Percentiles rank a stretch among this genome's conserved stretches.
Conservation (phyloP, 371 early-diverging fungal species). For the Syncephalastrum sp. region DNA sequence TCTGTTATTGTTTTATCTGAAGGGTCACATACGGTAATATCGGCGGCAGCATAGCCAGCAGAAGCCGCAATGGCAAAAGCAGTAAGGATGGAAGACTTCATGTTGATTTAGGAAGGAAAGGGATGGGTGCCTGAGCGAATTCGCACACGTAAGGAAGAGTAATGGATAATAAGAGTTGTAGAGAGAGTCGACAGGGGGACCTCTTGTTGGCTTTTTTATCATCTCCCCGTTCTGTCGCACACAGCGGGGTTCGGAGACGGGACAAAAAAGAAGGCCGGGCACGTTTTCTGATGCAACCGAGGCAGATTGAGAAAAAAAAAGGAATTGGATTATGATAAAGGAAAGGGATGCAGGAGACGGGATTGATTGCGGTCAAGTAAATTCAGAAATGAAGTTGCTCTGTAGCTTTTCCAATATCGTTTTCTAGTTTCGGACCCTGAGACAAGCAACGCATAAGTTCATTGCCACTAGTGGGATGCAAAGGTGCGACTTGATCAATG, state of each 20-base stretch:
- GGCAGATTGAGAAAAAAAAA: too few relatives aligned
- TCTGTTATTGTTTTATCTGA: not conserved
- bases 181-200: too few relatives aligned
- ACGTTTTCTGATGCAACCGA: too few relatives aligned
- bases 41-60: slow-evolving; percentile 18
- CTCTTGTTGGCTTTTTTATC: too few relatives aligned
- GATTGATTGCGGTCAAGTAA: too few relatives aligned
- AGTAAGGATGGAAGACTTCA: slow-evolving; percentile 22
- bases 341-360: too few relatives aligned
- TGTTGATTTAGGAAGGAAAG: slow-evolving; percentile 10
- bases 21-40: slow-evolving; percentile 16
- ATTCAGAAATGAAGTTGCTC: too few relatives aligned
- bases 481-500: slow-evolving; percentile 13
- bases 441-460: too few relatives aligned
- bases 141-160: slow-evolving; percentile 1
- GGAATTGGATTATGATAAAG: too few relatives aligned
- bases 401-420: too few relatives aligned
- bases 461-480: not conserved
- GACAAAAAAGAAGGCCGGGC: slow-evolving; percentile 1
- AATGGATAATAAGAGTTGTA: not conserved
- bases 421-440: too few relatives aligned
- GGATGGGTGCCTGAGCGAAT: slow-evolving; percentile 5
- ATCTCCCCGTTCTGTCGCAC: too few relatives aligned
- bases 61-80: slow-evolving; percentile 16
- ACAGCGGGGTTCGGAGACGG: slow-evolving; percentile 1